phyloP scores from a whole-genome alignment of 2,329 filamentous ascomycete genomes.

The Aspergillus quadrilineatus region DNA sequence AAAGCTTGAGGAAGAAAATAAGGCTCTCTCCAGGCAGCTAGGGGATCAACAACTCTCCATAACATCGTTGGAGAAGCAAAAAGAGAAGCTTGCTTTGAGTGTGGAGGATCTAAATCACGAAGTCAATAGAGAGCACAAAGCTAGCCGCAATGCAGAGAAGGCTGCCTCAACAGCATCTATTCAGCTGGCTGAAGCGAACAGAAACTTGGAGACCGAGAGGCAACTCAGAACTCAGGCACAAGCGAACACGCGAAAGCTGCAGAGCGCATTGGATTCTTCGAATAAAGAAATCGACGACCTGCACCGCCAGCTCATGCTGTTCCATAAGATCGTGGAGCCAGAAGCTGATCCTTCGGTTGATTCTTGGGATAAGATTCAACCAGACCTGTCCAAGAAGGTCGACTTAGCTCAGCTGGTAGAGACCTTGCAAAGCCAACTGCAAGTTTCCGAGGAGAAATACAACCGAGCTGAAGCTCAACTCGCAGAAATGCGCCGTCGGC shows the following conservation, averaged over 20 bases:
- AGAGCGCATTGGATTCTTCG: slow-evolving; percentile 73
- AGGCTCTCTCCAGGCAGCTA: slow-evolving; percentile 76
- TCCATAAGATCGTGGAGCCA: slow-evolving; percentile 86
- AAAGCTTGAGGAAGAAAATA: slow-evolving; percentile 78
- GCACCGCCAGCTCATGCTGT: slow-evolving; percentile 72
- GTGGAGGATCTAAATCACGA: slow-evolving; percentile 93
- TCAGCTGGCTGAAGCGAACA: slow-evolving; percentile 84
- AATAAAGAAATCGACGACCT: slow-evolving; percentile 80
- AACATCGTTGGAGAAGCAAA: slow-evolving; percentile 85
- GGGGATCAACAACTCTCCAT: slow-evolving; percentile 81
- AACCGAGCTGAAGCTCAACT: slow-evolving; percentile 80
- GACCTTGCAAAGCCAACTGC: slow-evolving; percentile 81
- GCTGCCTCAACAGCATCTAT: slow-evolving; percentile 74
- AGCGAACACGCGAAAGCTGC: slow-evolving; percentile 76
- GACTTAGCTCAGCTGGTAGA: slow-evolving; percentile 85
- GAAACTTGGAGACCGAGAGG: slow-evolving; percentile 84
- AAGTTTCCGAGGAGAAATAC: slow-evolving; percentile 77
- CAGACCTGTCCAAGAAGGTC: slow-evolving; percentile 65
- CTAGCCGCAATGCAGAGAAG: slow-evolving; percentile 86
- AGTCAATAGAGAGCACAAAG: slow-evolving; percentile 83
- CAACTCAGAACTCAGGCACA: slow-evolving; percentile 84
- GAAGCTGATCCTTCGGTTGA: slow-evolving; percentile 65
- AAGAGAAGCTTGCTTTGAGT: slow-evolving; percentile 84
- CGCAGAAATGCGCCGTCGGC: slow-evolving; percentile 70
- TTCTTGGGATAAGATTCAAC: slow-evolving; percentile 66